Evolutionary conservation across 441 rosid species (phyloP), one percentile per base, ranked within the genome.

Genomic region (Daphne laureola): DNA sequence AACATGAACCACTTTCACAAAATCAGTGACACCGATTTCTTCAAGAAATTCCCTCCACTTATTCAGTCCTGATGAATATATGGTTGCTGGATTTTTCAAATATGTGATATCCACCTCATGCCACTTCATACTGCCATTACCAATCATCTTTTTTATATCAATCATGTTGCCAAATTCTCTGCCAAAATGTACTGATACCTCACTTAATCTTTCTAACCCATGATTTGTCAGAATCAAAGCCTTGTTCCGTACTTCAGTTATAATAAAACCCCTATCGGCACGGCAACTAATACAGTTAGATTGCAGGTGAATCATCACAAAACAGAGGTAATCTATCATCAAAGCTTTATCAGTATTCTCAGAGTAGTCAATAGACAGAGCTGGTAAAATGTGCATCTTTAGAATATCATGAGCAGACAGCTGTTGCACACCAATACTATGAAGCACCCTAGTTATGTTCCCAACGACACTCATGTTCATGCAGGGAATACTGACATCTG

Each of bases 391-490:
- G 66, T 87, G 95, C 64, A 79, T 68, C 79, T 66, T 82, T 49
- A 84, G 57, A 58, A 93, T 82, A 67, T 93, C 99, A 82, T 93
- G 99, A 3, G 91, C 89, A 52, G 99, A 85, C 54, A 90, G 77
- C 75, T 74, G 79, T 58, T 84, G 94, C 55, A 86, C 81, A 46
- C 99, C 99, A 62, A 85, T 70, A 66, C 58, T 79, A 58, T 68
- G 79, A 67, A 93, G 93, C 84, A 90, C 80, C 67, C 75, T 67
- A 27, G 73, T 65, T 31, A 78, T 64, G 68, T 84, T 82, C 58
- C 80, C 82, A 11, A 31, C 71, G 15, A 53, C 49, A 52, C 65
- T 44, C 27, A 57, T 61, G 59, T 64, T 73, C 66, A 60, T 51
- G 42, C 51, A 60, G 36, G 79, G 64, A 36, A 50, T n/a, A 65